Base-by-base conservation (phyloP, 106 monocot species). In the Gastrodia elata region DNA sequence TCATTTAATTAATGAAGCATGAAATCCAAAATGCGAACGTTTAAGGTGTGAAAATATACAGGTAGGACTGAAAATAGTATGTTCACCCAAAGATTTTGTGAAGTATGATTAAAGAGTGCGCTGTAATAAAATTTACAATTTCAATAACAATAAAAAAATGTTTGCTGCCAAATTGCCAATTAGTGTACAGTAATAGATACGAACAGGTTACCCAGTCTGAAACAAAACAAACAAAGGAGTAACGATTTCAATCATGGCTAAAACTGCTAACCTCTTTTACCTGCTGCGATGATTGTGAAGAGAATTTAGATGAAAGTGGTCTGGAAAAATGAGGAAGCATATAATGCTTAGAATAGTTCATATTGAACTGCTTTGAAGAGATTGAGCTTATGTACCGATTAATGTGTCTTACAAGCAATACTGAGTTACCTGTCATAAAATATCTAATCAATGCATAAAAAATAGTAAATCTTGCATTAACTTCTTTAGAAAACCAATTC, bases 201-300 rank as follows among this genome's bases (percentile, higher is more conserved):
- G 4, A 52, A 22, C n/a, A 52, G 22, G 46, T 16, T 46, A 46
- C 10, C 13, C 57, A 58, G 27, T 58, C n/a, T 28, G 57, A 58
- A 58, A 8, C 26, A 6, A 58, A 58, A 27, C 26, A 58, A 58
- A 25, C 57, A 32, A 61, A 30, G 22, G 30, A 61, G 20, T 22
- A 52, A n/a, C 22, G 52, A 52, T 22, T 52, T 18, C 22, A 57
- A 7, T 3, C 22, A 57, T 15, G 61, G 67, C 37, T 67, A 5
- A 65, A 78, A 73, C 2, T 22, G 13, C 69, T 71, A 67, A 87
- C 90, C 87, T 87, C 74, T 43, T 84, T 75, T 78, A 70, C 48
- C 43, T 73, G 57, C 40, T 81, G 68, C 48, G 71, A 74, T 70
- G 85, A 71, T 37, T 79, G 33, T 48, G 86, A 77, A 33, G 91